Evolutionary conservation across 2,329 filamentous ascomycete species (phyloP), one percentile per base, ranked within the genome.

Genomic region (Zasmidium citrigriseum): DNA sequence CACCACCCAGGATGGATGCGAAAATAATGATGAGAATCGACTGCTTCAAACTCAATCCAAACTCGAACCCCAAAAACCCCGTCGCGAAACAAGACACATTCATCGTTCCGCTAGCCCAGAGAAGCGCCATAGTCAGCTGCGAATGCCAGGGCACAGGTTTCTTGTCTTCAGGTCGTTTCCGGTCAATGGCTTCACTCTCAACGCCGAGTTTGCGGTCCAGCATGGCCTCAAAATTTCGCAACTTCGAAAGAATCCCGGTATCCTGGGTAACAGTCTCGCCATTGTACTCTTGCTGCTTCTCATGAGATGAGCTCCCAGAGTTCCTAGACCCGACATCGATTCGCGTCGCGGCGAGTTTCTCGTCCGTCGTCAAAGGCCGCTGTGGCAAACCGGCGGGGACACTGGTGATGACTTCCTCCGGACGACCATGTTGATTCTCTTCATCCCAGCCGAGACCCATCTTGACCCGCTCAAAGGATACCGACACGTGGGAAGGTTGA

Each of bases 141-240:
- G 67, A 63, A 45, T 68, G 67, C 54, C 76, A 78, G 4, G 77
- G 76, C 41, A 77, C 73, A 18, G 69, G 70, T 61, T 76, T 76
- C 53, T 77, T 72, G 47, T 80, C 76, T 55, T 79, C 75, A 1
- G 73, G 74, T 11, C 79, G 54, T 52, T 73, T 79, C 9, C 78
- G 75, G 57, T 80, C 77, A 25, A 81, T 76, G 21, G 79, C 79
- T 59, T 79, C 76, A 2, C 76, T 78, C 64, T 81, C 79, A 50
- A 81, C 75, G 21, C 77, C 77, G 57, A 80, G 69, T 63, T 77
- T 78, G 46, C 68, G 68, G 64, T 80, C 79, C 47, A 81, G 71
- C 65, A 71, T 72, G 46, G 74, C 70, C 61, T 80, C 78, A 45
- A 73, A 68, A 27, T 61, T 53, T 25, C 74, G 69, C 55, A 80